These are phyloP conservation scores for Pachyrhizus erosus DNA, from an alignment of 306 rosid species.

Conservation along the genomic window DNA sequence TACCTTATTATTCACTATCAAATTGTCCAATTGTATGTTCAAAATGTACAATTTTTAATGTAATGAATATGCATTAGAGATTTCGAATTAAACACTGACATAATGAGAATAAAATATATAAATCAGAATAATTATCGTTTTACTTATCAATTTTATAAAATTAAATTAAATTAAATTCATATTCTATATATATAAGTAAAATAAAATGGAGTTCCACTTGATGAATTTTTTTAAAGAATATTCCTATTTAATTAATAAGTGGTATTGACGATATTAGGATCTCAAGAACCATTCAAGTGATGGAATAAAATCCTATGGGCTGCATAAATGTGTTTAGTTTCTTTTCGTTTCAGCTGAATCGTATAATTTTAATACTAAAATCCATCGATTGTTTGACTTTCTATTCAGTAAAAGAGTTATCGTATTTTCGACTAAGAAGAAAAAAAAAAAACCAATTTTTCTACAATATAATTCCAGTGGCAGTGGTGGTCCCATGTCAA, in stretches of 20 bases:
- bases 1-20: no score
- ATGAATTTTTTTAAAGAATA: no score
- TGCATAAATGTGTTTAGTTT: not conserved
- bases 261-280: not conserved
- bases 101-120: no score
- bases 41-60: no score
- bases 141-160: no score
- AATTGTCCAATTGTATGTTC: no score
- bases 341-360: not conserved
- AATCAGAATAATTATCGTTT: no score
- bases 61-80: no score
- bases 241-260: not conserved
- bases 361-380: not conserved
- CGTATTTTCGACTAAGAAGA: not conserved
- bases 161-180: no score
- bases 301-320: not conserved
- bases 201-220: no score
- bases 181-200: no score
- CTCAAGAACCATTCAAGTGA: not conserved
- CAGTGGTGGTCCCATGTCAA: not conserved
- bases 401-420: not conserved
- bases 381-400: not conserved
- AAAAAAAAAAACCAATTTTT: not conserved
- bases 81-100: no score
- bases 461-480: not conserved